Evolutionary conservation across 768 basidiomycete genomes (phyloP).

Genomic region (Tulasnella sp.): DNA sequence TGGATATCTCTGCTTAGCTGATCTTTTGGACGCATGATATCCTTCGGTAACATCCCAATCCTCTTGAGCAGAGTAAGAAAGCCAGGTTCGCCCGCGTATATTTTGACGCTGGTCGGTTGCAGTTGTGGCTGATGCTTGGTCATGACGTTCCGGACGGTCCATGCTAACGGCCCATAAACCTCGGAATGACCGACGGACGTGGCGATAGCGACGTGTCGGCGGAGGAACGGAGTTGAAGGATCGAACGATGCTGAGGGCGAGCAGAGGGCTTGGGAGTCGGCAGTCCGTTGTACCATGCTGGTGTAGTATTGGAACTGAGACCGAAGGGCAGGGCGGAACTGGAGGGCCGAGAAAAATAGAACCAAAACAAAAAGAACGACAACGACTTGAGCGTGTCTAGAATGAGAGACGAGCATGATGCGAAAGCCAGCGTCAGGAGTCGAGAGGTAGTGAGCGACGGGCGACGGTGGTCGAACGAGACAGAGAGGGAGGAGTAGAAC

Average conservation of each 20-base stretch:
- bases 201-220: conserved; percentile 19
- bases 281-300: too few relatives aligned
- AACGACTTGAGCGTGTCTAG: too few relatives aligned
- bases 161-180: conserved; percentile 18
- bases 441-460: too few relatives aligned
- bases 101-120: neutral
- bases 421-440: too few relatives aligned
- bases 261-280: too few relatives aligned
- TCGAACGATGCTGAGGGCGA: neutral
- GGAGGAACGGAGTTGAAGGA: neutral
- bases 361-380: too few relatives aligned
- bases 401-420: too few relatives aligned
- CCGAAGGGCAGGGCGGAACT: too few relatives aligned
- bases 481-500: too few relatives aligned
- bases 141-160: conserved; percentile 3
- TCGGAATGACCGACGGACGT: neutral
- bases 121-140: neutral
- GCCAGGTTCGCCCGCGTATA: conserved; percentile 11
- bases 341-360: too few relatives aligned
- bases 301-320: too few relatives aligned
- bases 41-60: conserved; percentile 4
- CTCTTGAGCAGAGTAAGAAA: neutral
- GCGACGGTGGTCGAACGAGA: too few relatives aligned
- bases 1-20: neutral
- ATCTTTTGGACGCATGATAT: neutral